A percentile compares a stretch with the other conserved stretches of the same genome.
Evolutionary conservation across 805 yeast genomes (phyloP).

Genomic region (Wickerhamomyces subpelliculosus): DNA sequence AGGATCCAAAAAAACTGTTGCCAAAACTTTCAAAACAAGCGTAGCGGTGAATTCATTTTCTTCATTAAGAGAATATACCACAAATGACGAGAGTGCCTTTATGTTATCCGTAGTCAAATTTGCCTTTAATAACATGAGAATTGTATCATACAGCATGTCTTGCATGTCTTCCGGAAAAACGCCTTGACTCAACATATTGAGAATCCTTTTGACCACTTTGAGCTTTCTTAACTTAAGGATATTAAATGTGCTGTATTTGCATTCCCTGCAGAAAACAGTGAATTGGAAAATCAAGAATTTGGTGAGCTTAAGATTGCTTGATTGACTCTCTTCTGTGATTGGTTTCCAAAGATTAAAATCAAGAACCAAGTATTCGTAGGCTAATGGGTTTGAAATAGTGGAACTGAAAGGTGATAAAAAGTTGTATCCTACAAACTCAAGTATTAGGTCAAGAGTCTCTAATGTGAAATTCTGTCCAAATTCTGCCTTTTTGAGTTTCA

Average conservation of each 20-base stretch:
- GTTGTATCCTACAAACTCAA: constrained; percentile 52
- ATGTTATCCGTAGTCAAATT: constrained; percentile 51
- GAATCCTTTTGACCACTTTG: constrained; percentile 34
- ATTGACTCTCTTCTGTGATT: constrained; percentile 7
- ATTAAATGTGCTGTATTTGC: constrained; percentile 47
- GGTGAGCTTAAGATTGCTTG: constrained; percentile 35
- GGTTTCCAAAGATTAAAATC: constrained; percentile 58
- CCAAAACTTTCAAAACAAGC: constrained; percentile 25
- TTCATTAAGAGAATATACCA: constrained; percentile 39
- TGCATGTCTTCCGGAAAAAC: constrained; percentile 29
- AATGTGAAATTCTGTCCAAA: constrained; percentile 24
- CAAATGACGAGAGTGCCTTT: constrained; percentile 43
- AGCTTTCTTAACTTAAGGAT: constrained; percentile 43
- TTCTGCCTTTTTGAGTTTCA: constrained; percentile 36
- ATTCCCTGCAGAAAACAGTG: constrained; percentile 44
- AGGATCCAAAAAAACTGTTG: constrained; percentile 26
- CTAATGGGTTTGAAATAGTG: constrained; percentile 44
- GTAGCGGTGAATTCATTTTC: constrained; percentile 19
- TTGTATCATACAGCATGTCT: constrained; percentile 31
- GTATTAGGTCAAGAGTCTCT: constrained; percentile 41
- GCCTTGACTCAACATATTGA: constrained; percentile 22
- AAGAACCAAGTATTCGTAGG: constrained; percentile 51
- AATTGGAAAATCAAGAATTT: constrained; percentile 52
- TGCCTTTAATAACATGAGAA: constrained; percentile 33
- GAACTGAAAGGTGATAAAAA: constrained; percentile 45